These are phyloP conservation scores for Coelastrella sp. DNA, from an alignment of 139 green algal genomes.

Conservation along the genomic window DNA sequence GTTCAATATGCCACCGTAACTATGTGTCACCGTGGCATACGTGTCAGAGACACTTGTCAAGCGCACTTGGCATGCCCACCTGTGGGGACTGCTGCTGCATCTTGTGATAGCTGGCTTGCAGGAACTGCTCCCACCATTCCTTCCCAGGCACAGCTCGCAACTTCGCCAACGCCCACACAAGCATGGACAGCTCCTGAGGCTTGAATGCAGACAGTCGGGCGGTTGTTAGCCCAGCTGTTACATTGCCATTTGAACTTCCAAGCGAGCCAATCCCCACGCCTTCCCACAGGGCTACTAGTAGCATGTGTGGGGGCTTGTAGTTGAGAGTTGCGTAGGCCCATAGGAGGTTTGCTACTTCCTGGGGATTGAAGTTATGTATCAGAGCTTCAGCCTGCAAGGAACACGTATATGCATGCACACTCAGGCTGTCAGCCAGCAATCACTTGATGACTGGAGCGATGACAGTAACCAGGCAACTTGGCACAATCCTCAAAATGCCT, in stretches of 20 bases:
- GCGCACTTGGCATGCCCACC: conserved; percentile 18
- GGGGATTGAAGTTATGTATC: conserved; percentile 31
- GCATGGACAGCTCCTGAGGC: conserved; percentile 55
- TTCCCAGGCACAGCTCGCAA: conserved; percentile 44
- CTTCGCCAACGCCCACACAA: conserved; percentile 58
- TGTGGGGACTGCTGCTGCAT: conserved; percentile 42
- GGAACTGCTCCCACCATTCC: conserved; percentile 59
- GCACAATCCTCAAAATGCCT: too few species aligned
- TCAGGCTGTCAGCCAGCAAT: too few species aligned
- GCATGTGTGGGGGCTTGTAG: conserved; percentile 29
- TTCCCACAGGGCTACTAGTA: conserved; percentile 44
- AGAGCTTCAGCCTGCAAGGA: conserved; percentile 24
- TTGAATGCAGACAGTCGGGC: conserved; percentile 59
- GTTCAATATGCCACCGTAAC: too few species aligned
- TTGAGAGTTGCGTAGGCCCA: conserved; percentile 40
- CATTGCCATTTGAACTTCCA: background rate
- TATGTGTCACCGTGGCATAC: too few species aligned
- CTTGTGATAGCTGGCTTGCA: conserved; percentile 59
- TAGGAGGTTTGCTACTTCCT: conserved; percentile 37
- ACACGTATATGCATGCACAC: background rate
- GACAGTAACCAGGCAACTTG: too few species aligned
- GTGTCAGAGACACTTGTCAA: too few species aligned
- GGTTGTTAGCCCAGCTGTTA: conserved; percentile 7
- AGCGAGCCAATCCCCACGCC: background rate
- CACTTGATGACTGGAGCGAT: too few species aligned